Conservation (phyloP, 345 rosid species). For the Citrus hindsii region DNA sequence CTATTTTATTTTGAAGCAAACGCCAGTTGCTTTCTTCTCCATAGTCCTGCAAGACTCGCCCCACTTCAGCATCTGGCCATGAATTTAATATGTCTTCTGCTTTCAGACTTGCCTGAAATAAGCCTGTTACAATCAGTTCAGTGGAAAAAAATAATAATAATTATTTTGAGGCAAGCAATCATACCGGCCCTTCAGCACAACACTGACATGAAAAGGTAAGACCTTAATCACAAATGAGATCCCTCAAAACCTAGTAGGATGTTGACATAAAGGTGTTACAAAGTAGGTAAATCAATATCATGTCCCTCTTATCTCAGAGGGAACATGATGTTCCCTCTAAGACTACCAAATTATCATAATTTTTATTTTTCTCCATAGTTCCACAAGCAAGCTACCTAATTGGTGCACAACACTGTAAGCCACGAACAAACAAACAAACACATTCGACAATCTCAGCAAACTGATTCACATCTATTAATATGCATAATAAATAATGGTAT, state of each 20-base stretch:
- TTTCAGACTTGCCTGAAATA: constrained; percentile 63
- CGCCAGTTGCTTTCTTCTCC: constrained; percentile 91
- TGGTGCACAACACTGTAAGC: neutral
- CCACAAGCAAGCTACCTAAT: neutral
- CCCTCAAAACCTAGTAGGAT: neutral
- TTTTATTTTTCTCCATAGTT: neutral
- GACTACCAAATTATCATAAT: neutral
- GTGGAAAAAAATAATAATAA: neutral
- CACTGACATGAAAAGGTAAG: neutral
- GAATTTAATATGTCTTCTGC: constrained; percentile 83
- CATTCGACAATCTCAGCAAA: neutral
- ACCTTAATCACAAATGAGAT: neutral
- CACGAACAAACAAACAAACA: neutral
- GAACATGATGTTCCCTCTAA: neutral
- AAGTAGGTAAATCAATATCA: neutral
- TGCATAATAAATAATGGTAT: neutral
- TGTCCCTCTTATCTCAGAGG: neutral
- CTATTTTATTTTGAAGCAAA: constrained; percentile 60
- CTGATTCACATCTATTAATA: neutral
- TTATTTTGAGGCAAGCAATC: constrained; percentile 13
- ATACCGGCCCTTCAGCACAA: neutral
- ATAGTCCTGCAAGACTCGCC: constrained; percentile 67
- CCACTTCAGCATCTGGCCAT: constrained; percentile 85
- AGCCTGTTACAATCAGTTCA: constrained; percentile 28
- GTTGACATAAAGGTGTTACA: neutral